These are phyloP conservation scores for Parastagonospora nodorum DNA, from an alignment of 2,329 filamentous ascomycete species.

Conservation along the genomic window DNA sequence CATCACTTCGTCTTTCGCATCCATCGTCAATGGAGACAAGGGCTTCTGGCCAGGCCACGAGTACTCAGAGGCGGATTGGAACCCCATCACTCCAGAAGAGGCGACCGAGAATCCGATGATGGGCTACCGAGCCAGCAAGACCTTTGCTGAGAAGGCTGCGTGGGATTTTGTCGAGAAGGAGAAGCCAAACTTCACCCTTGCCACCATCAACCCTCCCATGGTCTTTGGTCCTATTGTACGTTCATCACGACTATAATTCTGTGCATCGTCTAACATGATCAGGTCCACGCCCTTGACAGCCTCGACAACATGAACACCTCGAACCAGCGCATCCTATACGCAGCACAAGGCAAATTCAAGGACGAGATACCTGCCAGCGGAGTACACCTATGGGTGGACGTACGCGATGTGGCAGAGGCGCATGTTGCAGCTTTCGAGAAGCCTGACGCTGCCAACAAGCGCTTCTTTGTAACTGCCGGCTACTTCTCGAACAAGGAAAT, in stretches of 20 bases:
- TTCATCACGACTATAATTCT: not conserved
- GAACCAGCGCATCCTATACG: slow-evolving; percentile 68
- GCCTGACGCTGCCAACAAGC: slow-evolving; percentile 62
- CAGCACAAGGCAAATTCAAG: slow-evolving; percentile 67
- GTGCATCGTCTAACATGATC: slow-evolving; percentile 14
- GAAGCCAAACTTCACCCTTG: slow-evolving; percentile 56
- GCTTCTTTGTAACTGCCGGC: slow-evolving; percentile 65
- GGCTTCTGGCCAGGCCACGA: slow-evolving; percentile 55
- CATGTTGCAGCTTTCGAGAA: slow-evolving; percentile 66
- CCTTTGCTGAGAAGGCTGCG: slow-evolving; percentile 63
- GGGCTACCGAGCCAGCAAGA: slow-evolving; percentile 63
- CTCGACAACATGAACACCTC: slow-evolving; percentile 73
- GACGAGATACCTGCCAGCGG: slow-evolving; percentile 62
- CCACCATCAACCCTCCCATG: slow-evolving; percentile 57
- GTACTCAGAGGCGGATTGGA: slow-evolving; percentile 63
- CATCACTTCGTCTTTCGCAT: slow-evolving; percentile 72
- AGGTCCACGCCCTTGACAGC: slow-evolving; percentile 63
- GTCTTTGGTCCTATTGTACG: slow-evolving; percentile 56
- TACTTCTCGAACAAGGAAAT: slow-evolving; percentile 67
- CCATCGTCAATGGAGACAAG: slow-evolving; percentile 63
- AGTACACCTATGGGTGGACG: slow-evolving; percentile 56
- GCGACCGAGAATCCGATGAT: slow-evolving; percentile 50
- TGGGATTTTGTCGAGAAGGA: slow-evolving; percentile 60
- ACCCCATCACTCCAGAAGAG: slow-evolving; percentile 59
- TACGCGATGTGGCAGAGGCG: slow-evolving; percentile 63